phyloP scores from a whole-genome alignment of 2,329 filamentous ascomycete genomes.

The Aspergillus brunneoviolaceus region DNA sequence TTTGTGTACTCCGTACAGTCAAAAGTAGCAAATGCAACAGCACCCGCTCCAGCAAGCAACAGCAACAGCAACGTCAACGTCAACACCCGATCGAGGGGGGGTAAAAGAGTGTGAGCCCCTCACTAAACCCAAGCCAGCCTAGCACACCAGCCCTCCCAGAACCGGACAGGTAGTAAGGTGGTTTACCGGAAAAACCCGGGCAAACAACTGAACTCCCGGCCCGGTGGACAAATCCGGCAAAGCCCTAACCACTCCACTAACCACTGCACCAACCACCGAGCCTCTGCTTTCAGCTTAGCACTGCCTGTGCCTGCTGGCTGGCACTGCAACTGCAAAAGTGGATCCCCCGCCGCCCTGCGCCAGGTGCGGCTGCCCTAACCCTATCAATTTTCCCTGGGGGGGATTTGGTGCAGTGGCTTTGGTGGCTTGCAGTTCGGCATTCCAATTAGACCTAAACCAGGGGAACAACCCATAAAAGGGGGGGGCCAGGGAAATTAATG shows the following conservation, averaged over 20 bases:
- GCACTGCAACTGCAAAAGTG: not conserved
- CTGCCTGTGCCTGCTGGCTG: not conserved
- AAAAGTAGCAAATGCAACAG: no score
- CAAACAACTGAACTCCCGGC: not conserved
- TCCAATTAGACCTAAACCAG: not conserved
- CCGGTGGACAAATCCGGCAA: constrained; percentile 26
- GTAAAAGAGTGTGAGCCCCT: not conserved
- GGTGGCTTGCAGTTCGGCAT: not conserved
- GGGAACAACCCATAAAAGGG: not conserved
- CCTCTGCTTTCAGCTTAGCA: not conserved
- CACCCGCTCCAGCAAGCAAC: no score
- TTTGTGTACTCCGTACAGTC: no score
- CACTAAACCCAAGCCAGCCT: not conserved
- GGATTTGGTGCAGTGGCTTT: not conserved
- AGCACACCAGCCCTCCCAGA: not conserved
- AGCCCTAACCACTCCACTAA: constrained; percentile 1
- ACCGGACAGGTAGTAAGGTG: no score
- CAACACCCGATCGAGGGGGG: not conserved
- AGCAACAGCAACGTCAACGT: no score
- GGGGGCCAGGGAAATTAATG: not conserved
- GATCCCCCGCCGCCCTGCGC: not conserved
- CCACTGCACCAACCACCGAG: constrained; percentile 20
- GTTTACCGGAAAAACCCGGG: constrained; percentile 11
- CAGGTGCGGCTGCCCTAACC: not conserved
- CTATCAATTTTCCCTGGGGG: not conserved